Conservation (phyloP, 352 stramenopile genomes). For the Lagenidium sp. region DNA sequence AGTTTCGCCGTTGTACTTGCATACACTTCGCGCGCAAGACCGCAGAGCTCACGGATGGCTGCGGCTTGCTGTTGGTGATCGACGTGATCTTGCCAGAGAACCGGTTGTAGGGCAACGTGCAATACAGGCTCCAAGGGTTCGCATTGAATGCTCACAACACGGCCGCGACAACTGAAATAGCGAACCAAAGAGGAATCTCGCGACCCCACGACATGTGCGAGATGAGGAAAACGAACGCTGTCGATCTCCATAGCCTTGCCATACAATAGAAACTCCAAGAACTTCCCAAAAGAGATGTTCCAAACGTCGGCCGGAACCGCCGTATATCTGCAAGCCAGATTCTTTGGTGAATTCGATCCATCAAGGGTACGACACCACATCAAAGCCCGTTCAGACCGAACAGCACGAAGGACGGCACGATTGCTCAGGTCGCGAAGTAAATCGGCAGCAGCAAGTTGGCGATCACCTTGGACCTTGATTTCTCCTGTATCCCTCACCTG, state of each 20-base stretch:
- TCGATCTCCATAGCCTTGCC: constrained; percentile 71
- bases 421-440: constrained; percentile 57
- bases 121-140: constrained; percentile 76
- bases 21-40: constrained; percentile 67
- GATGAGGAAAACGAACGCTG: constrained; percentile 50
- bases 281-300: constrained; percentile 87
- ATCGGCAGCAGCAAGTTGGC: constrained; percentile 35
- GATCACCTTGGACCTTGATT: constrained; percentile 52
- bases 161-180: constrained; percentile 66
- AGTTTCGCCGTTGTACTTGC: constrained; percentile 71
- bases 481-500: constrained; percentile 63
- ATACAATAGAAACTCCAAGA: constrained; percentile 81
- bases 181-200: constrained; percentile 60
- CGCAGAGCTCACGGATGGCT: constrained; percentile 63
- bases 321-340: constrained; percentile 45
- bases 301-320: constrained; percentile 54
- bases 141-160: constrained; percentile 69
- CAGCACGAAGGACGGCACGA: constrained; percentile 38
- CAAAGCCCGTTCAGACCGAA: constrained; percentile 51
- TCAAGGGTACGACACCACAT: constrained; percentile 59
- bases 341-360: constrained; percentile 9
- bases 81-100: constrained; percentile 75
- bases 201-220: constrained; percentile 39
- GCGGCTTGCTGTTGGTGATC: constrained; percentile 54
- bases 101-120: constrained; percentile 73